These are phyloP conservation scores for Backusella macrospora DNA, from an alignment of 192 early-diverging fungal species.

Conservation along the genomic window DNA sequence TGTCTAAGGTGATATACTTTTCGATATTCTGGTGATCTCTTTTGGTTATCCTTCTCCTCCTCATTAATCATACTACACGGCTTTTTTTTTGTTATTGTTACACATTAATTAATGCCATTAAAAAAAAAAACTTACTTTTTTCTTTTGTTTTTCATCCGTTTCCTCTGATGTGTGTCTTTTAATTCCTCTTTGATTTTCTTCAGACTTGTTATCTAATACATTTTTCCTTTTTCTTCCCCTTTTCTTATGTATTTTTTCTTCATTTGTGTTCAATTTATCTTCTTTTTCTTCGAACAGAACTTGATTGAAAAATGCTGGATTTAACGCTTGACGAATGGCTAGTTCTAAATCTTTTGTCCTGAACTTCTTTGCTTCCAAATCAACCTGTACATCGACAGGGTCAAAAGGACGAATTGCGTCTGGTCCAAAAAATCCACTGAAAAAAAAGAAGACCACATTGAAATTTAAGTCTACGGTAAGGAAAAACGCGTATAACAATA, in stretches of 20 bases:
- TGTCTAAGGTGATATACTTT: slow-evolving; percentile 37
- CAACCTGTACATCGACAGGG: slow-evolving; percentile 24
- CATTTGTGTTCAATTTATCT: slow-evolving; percentile 19
- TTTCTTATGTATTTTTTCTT: slow-evolving; percentile 19
- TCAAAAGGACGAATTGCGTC: slow-evolving; percentile 43
- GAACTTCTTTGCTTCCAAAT: slow-evolving; percentile 44
- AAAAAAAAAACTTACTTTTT: slow-evolving; percentile 13
- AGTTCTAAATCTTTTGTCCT: slow-evolving; percentile 39
- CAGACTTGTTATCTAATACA: not conserved
- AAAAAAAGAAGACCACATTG: not conserved
- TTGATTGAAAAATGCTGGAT: slow-evolving; percentile 15
- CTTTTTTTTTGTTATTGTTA: not conserved
- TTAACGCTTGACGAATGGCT: slow-evolving; percentile 39
- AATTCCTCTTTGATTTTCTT: not conserved
- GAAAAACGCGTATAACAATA: not conserved
- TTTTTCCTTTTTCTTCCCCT: not conserved
- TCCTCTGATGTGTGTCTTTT: not conserved
- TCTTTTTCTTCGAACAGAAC: slow-evolving; percentile 15
- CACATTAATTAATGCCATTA: not conserved
- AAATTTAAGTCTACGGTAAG: not conserved
- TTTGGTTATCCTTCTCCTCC: not conserved
- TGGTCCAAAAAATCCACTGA: slow-evolving; percentile 45
- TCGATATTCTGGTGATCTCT: slow-evolving; percentile 13
- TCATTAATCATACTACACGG: not conserved
- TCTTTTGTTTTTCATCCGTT: not conserved